Evolutionary conservation across 176 grass and related monocot genomes (phyloP).

Genomic region (Raddia distichophylla): DNA sequence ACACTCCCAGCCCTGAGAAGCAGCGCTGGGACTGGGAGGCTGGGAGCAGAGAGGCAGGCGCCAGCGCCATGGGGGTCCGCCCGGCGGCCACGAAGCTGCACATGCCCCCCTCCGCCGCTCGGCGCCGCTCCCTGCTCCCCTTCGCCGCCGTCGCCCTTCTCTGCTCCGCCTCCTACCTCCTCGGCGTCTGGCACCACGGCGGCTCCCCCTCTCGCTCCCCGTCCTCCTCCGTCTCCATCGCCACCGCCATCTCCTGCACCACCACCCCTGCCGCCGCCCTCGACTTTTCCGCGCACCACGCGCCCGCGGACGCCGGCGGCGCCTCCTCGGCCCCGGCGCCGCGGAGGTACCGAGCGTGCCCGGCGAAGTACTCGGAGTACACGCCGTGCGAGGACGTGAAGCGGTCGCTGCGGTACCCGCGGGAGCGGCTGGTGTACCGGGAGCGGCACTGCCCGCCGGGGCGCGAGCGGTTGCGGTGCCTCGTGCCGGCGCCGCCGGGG

Average conservation of each 20-base stretch:
- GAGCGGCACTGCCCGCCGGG: constrained; percentile 83
- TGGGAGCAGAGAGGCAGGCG: background rate
- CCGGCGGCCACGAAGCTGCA: constrained; percentile 60
- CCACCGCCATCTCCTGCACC: constrained; percentile 41
- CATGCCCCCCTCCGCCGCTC: constrained; percentile 40
- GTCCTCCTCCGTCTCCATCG: constrained; percentile 36
- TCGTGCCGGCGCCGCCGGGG: constrained; percentile 59
- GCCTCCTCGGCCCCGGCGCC: constrained; percentile 8
- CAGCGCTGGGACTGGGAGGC: background rate
- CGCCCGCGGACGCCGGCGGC: background rate
- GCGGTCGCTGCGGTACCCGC: constrained; percentile 75
- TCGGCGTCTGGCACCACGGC: constrained; percentile 67
- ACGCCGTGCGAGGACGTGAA: constrained; percentile 90
- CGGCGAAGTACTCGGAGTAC: constrained; percentile 80
- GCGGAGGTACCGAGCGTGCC: constrained; percentile 53
- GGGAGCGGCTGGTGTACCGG: constrained; percentile 82
- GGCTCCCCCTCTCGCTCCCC: constrained; percentile 29
- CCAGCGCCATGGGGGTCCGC: constrained; percentile 50
- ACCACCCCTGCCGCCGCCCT: background rate
- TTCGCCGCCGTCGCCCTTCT: constrained; percentile 48
- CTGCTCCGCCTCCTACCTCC: constrained; percentile 62
- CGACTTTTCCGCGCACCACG: constrained; percentile 50
- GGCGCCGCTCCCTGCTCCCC: constrained; percentile 36
- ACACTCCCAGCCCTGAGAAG: constrained; percentile 4
- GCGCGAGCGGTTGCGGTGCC: constrained; percentile 59